Base-by-base conservation (phyloP, 495 filamentous ascomycete species). In the Darksidea phi region DNA sequence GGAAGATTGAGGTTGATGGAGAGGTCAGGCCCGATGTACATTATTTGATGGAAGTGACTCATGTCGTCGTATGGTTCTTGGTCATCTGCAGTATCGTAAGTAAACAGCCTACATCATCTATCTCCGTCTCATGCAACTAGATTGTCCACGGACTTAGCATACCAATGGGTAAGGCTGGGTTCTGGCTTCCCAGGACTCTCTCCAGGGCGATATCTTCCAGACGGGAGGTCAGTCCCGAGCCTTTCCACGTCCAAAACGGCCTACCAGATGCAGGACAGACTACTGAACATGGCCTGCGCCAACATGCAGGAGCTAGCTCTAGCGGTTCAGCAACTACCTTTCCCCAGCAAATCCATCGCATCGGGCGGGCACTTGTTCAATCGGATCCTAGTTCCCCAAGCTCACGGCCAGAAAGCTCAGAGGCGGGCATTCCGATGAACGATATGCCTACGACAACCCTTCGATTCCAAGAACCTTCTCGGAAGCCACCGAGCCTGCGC, bases 141-240 rank as follows among this genome's bases (percentile, higher is more conserved):
- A 77, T 94, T 58, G 88, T 95, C 13, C 91, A 96, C 63, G 90
- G 91, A 12, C 79, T 96, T 17, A 91, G 85, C 28, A 88, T 96
- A 20, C 90, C 91, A 0, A 65, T 95, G 3, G 90, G 88, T 0
- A 95, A 95, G 72, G 77, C 91, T 0, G 90, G 91, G 1, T 86
- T 91, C 67, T 83, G 88, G 56, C 76, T 94, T 0, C 91, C 91
- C 1, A 78, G 86, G 25, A 92, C 89, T 0, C 76, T 95, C 57
- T 93, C 89, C 26, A 77, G 77, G 21, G 82, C 73, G 36, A 75
- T 80, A 23, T 82, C 73, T 60, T 74, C 67, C 52, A 74, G 70
- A 55, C 71, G 70, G 38, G 69, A 59, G 43, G 64, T 61, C 1
- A 10, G 13, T 20, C 52, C 52, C n/a, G 61, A 54, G 23, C 53